phyloP scores from a whole-genome alignment of 257 asterid genomes.

The Knoxia roxburghii region DNA sequence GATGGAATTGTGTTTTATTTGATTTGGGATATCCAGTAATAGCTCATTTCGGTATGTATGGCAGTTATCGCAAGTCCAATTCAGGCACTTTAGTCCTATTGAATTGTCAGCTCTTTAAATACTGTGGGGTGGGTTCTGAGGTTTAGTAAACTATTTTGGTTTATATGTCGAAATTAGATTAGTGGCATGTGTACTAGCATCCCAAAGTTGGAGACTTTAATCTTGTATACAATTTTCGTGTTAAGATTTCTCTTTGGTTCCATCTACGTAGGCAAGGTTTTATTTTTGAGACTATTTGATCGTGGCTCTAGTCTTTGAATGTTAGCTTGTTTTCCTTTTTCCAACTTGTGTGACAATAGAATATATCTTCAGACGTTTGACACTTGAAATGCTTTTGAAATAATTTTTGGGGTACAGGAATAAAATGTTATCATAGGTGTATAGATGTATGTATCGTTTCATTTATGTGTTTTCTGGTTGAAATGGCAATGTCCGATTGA shows the following conservation, averaged over 20 bases:
- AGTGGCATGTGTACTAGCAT: not conserved
- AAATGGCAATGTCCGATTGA: not conserved
- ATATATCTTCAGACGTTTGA: not conserved
- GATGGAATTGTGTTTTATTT: not conserved
- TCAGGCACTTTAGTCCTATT: not conserved
- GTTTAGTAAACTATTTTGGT: not conserved
- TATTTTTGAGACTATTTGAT: not conserved
- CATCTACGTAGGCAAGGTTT: not conserved
- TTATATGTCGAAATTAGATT: not conserved
- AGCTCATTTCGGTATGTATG: not conserved
- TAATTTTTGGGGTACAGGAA: not conserved
- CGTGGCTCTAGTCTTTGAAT: not conserved
- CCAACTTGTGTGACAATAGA: not conserved
- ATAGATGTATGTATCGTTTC: not conserved
- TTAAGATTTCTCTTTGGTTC: too few species aligned
- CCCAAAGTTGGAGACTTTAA: not conserved
- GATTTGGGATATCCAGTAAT: not conserved
- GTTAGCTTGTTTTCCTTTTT: not conserved
- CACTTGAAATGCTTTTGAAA: not conserved
- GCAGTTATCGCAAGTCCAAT: not conserved
- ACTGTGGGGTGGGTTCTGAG: constrained; percentile 8
- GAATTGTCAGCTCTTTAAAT: not conserved
- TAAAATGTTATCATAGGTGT: not conserved
- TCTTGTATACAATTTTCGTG: not conserved
- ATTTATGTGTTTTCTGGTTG: not conserved